Evolutionary conservation across 202 grass and related monocot genomes (phyloP).

Genomic region (Brachypodium distachyon): DNA sequence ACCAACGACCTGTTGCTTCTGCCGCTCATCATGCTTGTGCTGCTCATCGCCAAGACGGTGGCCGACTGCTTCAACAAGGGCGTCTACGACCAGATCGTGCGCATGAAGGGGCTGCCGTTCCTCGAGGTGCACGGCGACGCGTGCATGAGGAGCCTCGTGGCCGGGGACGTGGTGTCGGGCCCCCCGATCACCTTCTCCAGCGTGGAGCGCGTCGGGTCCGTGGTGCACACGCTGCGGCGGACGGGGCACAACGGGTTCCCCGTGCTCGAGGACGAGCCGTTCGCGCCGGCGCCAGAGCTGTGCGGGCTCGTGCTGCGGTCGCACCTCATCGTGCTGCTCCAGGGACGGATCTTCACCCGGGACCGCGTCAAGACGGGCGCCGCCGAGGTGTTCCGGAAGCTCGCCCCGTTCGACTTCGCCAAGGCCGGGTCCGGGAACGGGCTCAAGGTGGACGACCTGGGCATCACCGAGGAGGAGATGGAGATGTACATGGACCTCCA

Average conservation of each 20-base stretch:
- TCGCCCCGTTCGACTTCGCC: slow-evolving; percentile 47
- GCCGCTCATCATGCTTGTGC: slow-evolving; percentile 56
- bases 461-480: slow-evolving; percentile 40
- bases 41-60: slow-evolving; percentile 53
- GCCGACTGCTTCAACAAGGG: slow-evolving; percentile 62
- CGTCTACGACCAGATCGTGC: slow-evolving; percentile 53
- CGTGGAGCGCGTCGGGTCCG: slow-evolving; percentile 34
- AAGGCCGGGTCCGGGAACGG: slow-evolving; percentile 45
- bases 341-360: slow-evolving; percentile 27
- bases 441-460: slow-evolving; percentile 36
- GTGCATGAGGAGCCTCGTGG: slow-evolving; percentile 46
- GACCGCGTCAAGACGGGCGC: slow-evolving; percentile 24
- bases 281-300: slow-evolving; percentile 37
- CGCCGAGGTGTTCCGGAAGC: slow-evolving; percentile 32
- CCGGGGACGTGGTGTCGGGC: slow-evolving; percentile 34
- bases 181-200: slow-evolving; percentile 36
- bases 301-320: slow-evolving; percentile 57
- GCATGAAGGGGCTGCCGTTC: slow-evolving; percentile 51
- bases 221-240: slow-evolving; percentile 21
- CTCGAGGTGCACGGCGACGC: slow-evolving; percentile 37
- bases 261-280: slow-evolving; percentile 33
- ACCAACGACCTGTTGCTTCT: slow-evolving; percentile 48
- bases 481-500: slow-evolving; percentile 54
- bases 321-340: slow-evolving; percentile 44
- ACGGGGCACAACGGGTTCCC: slow-evolving; percentile 56